Evolutionary conservation across 2,329 filamentous ascomycete genomes (phyloP), one percentile per base, ranked within the genome.

Genomic region (Apiospora aurea): DNA sequence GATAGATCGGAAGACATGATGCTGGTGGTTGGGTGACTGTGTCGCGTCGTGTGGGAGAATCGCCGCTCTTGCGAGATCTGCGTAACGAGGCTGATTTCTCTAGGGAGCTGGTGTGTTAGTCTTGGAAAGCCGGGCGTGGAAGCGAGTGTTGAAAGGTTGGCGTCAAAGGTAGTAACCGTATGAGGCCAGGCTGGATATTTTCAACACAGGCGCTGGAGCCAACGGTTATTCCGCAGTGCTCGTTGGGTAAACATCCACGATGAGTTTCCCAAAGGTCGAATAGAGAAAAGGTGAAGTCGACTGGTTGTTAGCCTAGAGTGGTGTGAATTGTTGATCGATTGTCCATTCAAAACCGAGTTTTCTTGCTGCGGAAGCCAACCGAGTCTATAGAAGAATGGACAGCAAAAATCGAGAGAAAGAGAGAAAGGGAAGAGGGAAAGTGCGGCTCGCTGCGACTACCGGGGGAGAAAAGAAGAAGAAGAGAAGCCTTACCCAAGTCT

Each of bases 1-100:
- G 94, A 96, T 78, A 83, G 86, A 79, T 85, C 83, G 70, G 84
- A 88, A 80, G 83, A 83, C 87, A 89, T 90, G 74, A 76, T 86
- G 75, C 70, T 75, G 73, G 75, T 71, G 74, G 73, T 64, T 47
- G 73, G 72, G 74, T 71, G 73, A 68, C 73, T 29, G 38, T 49
- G 67, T 47, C 67, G 44, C 67, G 67, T 38, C 26, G 67, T 46
- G 8, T 49, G 26, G 38, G 38, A 24, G 38, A 41, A 10, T n/a
- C 57, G 29, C 41, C 34, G 57, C 41, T n/a, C 57, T n/a, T 34
- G 34, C 18, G 10, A n/a, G 18, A 4, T 41, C 34, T 64, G 57
- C 34, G 34, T 64, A 41, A 64, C 57, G 4, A 14, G 38, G 34
- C 6, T 64, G 57, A 34, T 41, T 41, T 21, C 57, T 64, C 57